These are phyloP conservation scores for Coemansia sp. DNA, from an alignment of 192 early-diverging fungal species.

Conservation along the genomic window DNA sequence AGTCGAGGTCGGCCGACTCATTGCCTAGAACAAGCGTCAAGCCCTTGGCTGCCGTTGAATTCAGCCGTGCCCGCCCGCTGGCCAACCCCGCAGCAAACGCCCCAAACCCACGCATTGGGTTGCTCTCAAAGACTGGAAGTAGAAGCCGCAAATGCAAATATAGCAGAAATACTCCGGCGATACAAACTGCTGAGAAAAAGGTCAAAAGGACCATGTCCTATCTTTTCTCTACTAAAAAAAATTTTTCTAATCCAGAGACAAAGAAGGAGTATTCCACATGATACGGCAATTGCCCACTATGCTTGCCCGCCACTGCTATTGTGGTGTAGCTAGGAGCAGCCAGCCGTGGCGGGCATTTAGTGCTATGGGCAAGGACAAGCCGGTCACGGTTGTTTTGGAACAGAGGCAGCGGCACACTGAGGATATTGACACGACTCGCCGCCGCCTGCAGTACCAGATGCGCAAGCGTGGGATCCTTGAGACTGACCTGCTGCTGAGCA, in stretches of 20 bases:
- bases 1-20: constrained; percentile 50
- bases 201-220: too few relatives aligned
- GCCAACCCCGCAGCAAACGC: constrained; percentile 18
- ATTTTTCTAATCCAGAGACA: too few relatives aligned
- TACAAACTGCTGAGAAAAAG: too few relatives aligned
- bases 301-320: too few relatives aligned
- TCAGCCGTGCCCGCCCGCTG: background rate
- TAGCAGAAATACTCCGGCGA: too few relatives aligned
- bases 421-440: constrained; percentile 62
- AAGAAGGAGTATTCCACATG: too few relatives aligned
- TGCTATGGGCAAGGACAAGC: too few relatives aligned
- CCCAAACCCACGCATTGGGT: constrained; percentile 9
- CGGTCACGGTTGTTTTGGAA: constrained; percentile 12
- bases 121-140: too few relatives aligned
- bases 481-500: constrained; percentile 83
- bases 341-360: too few relatives aligned
- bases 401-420: constrained; percentile 57
- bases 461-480: constrained; percentile 95
- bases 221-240: background rate
- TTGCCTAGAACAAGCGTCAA: constrained; percentile 45
- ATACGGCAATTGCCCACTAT: too few relatives aligned
- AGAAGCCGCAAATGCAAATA: too few relatives aligned
- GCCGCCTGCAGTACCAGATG: constrained; percentile 76
- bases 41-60: background rate
- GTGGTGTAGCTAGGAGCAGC: too few relatives aligned